Evolutionary conservation across 768 basidiomycete species (phyloP), one percentile per base, ranked within the genome.

Genomic region (Pleurotus sapidus): DNA sequence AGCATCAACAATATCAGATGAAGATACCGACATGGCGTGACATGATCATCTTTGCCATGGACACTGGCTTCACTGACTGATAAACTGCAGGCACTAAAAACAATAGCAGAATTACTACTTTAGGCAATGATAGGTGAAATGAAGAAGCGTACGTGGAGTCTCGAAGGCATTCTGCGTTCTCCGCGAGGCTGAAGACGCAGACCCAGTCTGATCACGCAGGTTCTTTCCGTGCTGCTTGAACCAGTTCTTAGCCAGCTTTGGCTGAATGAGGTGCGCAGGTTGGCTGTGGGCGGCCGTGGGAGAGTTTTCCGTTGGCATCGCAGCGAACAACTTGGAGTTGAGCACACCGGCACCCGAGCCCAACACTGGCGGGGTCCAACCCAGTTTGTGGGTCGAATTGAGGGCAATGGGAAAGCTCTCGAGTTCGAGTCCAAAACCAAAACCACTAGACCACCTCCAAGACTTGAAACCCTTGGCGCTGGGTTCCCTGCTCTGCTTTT

Each of bases 41-140:
- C 79, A 80, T 80, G 60, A 80, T 80, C 58, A 80, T 73, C 64
- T 80, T 80, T 34, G 78, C 78, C 78, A 80, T 80, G 6, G 79
- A 80, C 42, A 75, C 61, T 46, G 78, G 78, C 38, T 72, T 68
- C 50, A 73, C 73, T 56, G 61, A 75, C 59, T 78, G 71, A 54
- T 80, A 79, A 15, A 77, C 60, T 1, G 76, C 73, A 25, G 77
- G 74, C 46, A 76, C 78, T 79, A 49, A 14, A 49, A 12, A 49
- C 8, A 3, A 59, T 49, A 18, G 53, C 23, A n/a, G 46, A 46
- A 53, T 39, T 38, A 24, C 46, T 40, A 59, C 40, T 53, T 60
- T 60, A 5, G n/a, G 47, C 15, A 39, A 59, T 24, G 7, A 59
- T 2, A 25, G 34, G 34, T 12, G 24, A 39, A 57, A 37, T 55